A percentile compares a stretch with the other conserved stretches of the same genome.
Evolutionary conservation across 495 filamentous ascomycete species (phyloP).

Genomic region (Evansstolkia leycettana): DNA sequence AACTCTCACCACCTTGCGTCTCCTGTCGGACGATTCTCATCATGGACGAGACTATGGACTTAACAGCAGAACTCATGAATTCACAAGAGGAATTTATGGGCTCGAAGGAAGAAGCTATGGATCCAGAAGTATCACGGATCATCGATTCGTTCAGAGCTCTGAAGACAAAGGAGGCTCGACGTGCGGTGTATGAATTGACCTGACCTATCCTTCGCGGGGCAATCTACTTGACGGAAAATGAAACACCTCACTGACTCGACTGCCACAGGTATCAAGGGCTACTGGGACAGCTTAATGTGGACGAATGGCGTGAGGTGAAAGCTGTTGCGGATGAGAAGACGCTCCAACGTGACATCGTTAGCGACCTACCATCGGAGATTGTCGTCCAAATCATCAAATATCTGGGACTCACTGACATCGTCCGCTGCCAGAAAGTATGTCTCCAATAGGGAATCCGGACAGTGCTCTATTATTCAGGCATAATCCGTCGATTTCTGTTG

Average conservation of each 20-base stretch:
- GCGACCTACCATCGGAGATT: conserved; percentile 21
- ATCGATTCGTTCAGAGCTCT: conserved; percentile 4
- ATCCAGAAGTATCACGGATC: no score
- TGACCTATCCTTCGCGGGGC: background rate
- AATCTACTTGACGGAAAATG: background rate
- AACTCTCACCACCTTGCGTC: no score
- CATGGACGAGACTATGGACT: no score
- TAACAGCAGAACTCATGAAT: no score
- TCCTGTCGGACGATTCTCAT: no score
- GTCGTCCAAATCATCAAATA: conserved; percentile 11
- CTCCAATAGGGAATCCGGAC: background rate
- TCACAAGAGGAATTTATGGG: no score
- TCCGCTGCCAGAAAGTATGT: conserved; percentile 18
- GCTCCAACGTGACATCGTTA: conserved; percentile 24
- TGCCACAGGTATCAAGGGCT: conserved; percentile 14
- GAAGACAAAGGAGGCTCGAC: conserved; percentile 4
- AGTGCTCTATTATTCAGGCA: background rate
- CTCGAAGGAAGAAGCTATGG: no score
- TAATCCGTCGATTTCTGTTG: no score
- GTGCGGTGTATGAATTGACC: conserved; percentile 3
- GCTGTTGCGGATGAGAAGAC: conserved; percentile 5
- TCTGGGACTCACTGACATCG: conserved; percentile 13
- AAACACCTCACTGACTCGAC: background rate
- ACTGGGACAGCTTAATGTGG: conserved; percentile 13
- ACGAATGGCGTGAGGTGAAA: conserved; percentile 24